These are phyloP conservation scores for Coprinellus micaceus DNA, from an alignment of 768 basidiomycete genomes.

Conservation along the genomic window DNA sequence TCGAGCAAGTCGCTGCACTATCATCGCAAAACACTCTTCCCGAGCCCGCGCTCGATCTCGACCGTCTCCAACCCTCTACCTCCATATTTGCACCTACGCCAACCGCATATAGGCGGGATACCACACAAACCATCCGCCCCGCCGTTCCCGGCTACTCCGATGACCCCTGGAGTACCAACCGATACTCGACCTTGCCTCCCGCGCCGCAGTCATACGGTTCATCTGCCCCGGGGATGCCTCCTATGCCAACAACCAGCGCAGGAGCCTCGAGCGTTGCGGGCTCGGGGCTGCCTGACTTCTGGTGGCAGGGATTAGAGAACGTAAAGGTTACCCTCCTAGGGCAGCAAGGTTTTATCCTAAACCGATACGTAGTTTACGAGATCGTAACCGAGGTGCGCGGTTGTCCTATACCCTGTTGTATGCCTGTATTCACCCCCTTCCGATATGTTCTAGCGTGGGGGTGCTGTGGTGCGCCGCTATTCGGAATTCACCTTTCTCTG, in stretches of 20 bases:
- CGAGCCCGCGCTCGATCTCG: conserved; percentile 65
- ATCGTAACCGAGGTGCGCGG: conserved; percentile 70
- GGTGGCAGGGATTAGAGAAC: conserved; percentile 83
- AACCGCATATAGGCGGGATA: conserved; percentile 42
- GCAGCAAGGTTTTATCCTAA: conserved; percentile 89
- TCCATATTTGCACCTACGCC: conserved; percentile 46
- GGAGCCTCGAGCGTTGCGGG: conserved; percentile 65
- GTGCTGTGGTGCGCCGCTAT: conserved; percentile 79
- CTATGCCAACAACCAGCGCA: conserved; percentile 33
- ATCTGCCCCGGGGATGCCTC: neutral
- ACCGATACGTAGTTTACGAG: conserved; percentile 83
- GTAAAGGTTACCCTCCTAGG: conserved; percentile 73
- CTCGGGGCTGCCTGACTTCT: conserved; percentile 69
- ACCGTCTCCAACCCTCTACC: conserved; percentile 47
- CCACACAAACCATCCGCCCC: conserved; percentile 35
- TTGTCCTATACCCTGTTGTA: neutral
- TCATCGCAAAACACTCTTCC: conserved; percentile 78
- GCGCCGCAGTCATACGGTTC: conserved; percentile 1
- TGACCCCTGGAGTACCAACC: conserved; percentile 61
- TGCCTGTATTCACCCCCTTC: neutral
- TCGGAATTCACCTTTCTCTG: conserved; percentile 91
- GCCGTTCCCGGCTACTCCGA: conserved; percentile 56
- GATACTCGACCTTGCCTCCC: conserved; percentile 22
- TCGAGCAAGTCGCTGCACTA: conserved; percentile 74
- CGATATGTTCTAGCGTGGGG: conserved; percentile 43